Evolutionary conservation across 768 basidiomycete genomes (phyloP).

Genomic region (Pulveroboletus sp.): DNA sequence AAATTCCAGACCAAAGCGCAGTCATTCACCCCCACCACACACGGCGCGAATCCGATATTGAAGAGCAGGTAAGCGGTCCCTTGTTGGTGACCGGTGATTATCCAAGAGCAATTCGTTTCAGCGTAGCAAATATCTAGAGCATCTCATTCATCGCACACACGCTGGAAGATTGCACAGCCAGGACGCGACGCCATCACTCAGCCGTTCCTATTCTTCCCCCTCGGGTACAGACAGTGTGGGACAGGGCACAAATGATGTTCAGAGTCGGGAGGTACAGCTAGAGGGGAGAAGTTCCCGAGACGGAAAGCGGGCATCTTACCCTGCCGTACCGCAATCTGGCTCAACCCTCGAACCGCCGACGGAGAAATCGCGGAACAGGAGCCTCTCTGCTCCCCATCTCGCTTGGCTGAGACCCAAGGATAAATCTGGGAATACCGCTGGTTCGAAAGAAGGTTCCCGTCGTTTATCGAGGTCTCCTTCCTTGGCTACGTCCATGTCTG

Average conservation of each 20-base stretch:
- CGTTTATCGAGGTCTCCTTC: constrained; percentile 13
- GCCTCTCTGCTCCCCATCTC: constrained; percentile 56
- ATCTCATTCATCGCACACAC: constrained; percentile 64
- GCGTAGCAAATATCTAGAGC: constrained; percentile 74
- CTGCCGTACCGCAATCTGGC: constrained; percentile 2
- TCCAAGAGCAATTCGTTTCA: constrained; percentile 25
- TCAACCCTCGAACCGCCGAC: constrained; percentile 11
- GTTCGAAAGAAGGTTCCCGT: constrained; percentile 8
- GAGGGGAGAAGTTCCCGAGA: constrained; percentile 10
- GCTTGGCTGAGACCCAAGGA: constrained; percentile 48
- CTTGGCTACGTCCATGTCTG: constrained; percentile 7
- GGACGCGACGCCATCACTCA: constrained; percentile 53
- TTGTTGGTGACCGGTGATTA: constrained; percentile 1
- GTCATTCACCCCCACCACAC: constrained; percentile 59
- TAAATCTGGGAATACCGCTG: constrained; percentile 6
- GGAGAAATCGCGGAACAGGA: constrained; percentile 39
- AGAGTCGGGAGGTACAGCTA: neutral
- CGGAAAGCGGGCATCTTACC: constrained; percentile 22
- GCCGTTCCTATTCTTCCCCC: constrained; percentile 31
- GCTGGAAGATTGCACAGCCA: constrained; percentile 74
- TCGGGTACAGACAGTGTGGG: neutral
- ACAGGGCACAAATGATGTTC: neutral
- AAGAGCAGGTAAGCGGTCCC: constrained; percentile 51
- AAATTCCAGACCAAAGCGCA: constrained; percentile 65
- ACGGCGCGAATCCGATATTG: constrained; percentile 53